Percentiles rank a stretch among this genome's conserved stretches.
Conservation (phyloP, 768 basidiomycete species). For the Kwoniella bestiolae region DNA sequence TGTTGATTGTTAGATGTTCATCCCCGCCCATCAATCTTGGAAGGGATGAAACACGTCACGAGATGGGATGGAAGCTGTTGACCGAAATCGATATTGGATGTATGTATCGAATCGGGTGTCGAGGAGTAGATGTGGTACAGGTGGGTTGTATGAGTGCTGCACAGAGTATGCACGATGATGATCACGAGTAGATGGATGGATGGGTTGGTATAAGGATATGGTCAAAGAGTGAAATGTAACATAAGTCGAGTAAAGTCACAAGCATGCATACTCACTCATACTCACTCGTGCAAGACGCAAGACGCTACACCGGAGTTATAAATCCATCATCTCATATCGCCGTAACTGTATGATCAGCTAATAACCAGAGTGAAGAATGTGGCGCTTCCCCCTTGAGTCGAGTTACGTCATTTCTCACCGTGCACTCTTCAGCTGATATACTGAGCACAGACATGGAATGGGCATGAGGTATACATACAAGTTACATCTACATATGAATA, state of each 20-base stretch:
- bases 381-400: neutral
- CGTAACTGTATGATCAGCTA: neutral
- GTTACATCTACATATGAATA: neutral
- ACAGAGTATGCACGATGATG: no score
- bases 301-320: neutral
- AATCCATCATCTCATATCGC: neutral
- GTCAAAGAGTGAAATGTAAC: no score
- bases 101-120: neutral
- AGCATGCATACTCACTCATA: no score
- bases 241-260: no score
- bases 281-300: no score
- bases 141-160: no score
- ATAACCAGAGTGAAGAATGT: neutral
- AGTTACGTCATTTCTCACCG: neutral
- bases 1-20: conserved; percentile 25
- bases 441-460: neutral
- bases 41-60: conserved; percentile 23
- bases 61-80: neutral
- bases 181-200: neutral
- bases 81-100: neutral
- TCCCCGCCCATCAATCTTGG: conserved; percentile 23
- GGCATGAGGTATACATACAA: neutral
- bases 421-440: neutral
- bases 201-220: neutral
- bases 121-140: no score